These are phyloP conservation scores for Platanthera guangdongensis DNA, from an alignment of 106 monocot genomes.

Conservation along the genomic window DNA sequence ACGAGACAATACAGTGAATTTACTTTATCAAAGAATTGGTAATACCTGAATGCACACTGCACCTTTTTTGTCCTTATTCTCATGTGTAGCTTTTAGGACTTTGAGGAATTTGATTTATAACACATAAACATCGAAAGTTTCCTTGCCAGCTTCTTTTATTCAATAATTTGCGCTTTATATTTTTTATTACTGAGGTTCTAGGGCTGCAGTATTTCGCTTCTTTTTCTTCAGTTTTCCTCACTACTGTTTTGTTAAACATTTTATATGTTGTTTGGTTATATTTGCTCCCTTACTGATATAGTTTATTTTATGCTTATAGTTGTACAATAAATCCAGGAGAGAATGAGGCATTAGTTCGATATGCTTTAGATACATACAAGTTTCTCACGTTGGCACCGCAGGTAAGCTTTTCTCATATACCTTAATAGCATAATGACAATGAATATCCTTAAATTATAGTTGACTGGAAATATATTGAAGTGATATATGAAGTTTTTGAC, in stretches of 20 bases:
- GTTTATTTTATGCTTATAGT: slow-evolving; percentile 26
- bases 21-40: background rate
- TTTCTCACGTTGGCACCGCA: slow-evolving; percentile 79
- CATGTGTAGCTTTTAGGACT: slow-evolving; percentile 7
- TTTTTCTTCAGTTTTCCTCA: background rate
- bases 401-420: slow-evolving; percentile 23
- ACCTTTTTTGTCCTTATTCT: background rate
- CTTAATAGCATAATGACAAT: background rate
- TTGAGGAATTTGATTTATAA: background rate
- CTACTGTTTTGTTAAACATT: background rate
- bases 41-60: background rate
- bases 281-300: background rate
- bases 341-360: slow-evolving; percentile 93
- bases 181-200: background rate
- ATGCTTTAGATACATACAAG: slow-evolving; percentile 86
- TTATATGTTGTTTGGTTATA: background rate
- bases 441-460: background rate
- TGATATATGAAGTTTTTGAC: background rate
- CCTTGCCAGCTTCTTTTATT: background rate
- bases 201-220: background rate
- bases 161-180: background rate
- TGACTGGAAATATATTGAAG: background rate
- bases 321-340: slow-evolving; percentile 99
- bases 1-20: background rate
- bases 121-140: background rate